A percentile compares a stretch with the other conserved stretches of the same genome.
Conservation (phyloP, 1,139 yeast species). For the Pichia sp. region DNA sequence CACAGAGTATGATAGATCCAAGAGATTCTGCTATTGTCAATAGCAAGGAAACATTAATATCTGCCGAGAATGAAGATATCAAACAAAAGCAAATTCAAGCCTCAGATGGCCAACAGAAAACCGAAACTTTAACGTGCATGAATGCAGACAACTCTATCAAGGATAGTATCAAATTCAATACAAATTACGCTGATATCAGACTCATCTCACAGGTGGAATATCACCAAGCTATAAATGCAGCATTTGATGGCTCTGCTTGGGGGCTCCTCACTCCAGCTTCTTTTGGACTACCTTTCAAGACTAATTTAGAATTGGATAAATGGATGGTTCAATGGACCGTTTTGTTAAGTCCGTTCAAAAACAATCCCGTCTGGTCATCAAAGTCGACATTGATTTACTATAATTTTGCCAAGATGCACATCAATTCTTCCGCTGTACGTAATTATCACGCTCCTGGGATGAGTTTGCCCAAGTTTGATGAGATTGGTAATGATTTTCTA, state of each 20-base stretch:
- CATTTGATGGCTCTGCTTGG: constrained; percentile 59
- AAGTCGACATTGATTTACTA: constrained; percentile 65
- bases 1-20: constrained; percentile 47
- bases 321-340: constrained; percentile 86
- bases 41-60: constrained; percentile 33
- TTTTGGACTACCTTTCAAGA: constrained; percentile 62
- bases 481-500: constrained; percentile 20
- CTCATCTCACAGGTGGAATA: constrained; percentile 69
- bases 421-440: constrained; percentile 51
- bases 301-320: constrained; percentile 59
- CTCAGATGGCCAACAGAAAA: neutral
- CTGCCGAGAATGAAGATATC: constrained; percentile 4
- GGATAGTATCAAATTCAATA: neutral
- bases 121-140: neutral
- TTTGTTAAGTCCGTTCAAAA: constrained; percentile 48
- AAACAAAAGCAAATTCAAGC: neutral
- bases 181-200: constrained; percentile 43
- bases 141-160: neutral
- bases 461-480: constrained; percentile 40
- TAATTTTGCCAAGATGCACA: constrained; percentile 70
- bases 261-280: constrained; percentile 51
- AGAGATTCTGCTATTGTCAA: constrained; percentile 37
- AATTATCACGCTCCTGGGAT: constrained; percentile 36
- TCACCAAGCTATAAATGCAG: constrained; percentile 56
- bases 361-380: constrained; percentile 63